These are phyloP conservation scores for Septoria petroselini DNA, from an alignment of 2,329 filamentous ascomycete genomes.

Conservation along the genomic window DNA sequence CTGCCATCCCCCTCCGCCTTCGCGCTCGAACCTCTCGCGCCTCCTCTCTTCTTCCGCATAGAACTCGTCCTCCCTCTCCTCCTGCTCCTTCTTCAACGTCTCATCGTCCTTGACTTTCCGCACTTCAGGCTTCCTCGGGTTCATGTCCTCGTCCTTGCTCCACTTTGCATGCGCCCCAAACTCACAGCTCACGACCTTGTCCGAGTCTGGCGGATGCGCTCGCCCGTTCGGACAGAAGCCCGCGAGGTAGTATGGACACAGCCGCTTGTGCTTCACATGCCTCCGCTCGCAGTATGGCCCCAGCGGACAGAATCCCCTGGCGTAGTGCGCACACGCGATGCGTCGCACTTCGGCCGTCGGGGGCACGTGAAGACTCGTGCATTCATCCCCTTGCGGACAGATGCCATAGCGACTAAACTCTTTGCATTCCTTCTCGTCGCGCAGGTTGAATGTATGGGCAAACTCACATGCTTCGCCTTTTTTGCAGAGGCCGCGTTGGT, in stretches of 20 bases:
- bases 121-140: constrained; percentile 53
- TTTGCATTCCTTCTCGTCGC: constrained; percentile 97
- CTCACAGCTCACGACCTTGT: constrained; percentile 58
- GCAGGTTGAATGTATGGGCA: constrained; percentile 95
- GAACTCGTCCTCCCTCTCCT: constrained; percentile 53
- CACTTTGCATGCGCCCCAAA: constrained; percentile 81
- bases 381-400: constrained; percentile 96
- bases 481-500: constrained; percentile 94
- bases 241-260: constrained; percentile 83
- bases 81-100: constrained; percentile 63
- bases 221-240: constrained; percentile 87
- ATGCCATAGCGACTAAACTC: constrained; percentile 92
- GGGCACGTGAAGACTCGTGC: constrained; percentile 55
- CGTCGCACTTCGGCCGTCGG: constrained; percentile 60
- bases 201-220: constrained; percentile 35
- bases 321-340: constrained; percentile 77
- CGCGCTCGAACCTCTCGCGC: constrained; percentile 45
- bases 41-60: constrained; percentile 53
- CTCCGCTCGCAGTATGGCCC: constrained; percentile 84
- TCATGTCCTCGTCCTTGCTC: constrained; percentile 62
- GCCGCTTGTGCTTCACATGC: constrained; percentile 69
- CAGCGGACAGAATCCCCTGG: constrained; percentile 88
- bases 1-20: constrained; percentile 47
- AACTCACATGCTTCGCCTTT: constrained; percentile 98
- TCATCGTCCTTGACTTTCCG: constrained; percentile 69